These are phyloP conservation scores for Ambrosiella xylebori DNA, from an alignment of 2,329 filamentous ascomycete genomes.

Conservation along the genomic window DNA sequence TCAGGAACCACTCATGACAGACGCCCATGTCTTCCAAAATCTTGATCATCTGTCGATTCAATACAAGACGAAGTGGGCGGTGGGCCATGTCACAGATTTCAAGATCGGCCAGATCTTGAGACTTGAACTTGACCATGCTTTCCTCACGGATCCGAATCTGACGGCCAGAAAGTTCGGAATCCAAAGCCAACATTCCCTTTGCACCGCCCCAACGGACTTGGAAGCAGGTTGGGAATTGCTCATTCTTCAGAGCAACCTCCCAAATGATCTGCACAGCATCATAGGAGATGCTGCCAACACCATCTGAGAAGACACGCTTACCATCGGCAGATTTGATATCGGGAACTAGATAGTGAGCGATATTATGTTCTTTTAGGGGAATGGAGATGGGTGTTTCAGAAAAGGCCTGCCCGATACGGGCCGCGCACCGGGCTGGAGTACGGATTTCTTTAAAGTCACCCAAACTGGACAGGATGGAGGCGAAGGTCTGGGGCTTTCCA, in stretches of 20 bases:
- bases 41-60: constrained; percentile 73
- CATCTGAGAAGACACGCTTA: constrained; percentile 55
- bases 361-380: constrained; percentile 24
- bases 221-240: constrained; percentile 42
- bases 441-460: constrained; percentile 34
- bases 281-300: constrained; percentile 55
- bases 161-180: constrained; percentile 40
- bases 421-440: constrained; percentile 38
- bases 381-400: constrained; percentile 56
- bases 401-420: constrained; percentile 49
- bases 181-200: constrained; percentile 64
- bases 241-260: constrained; percentile 30
- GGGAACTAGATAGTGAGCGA: constrained; percentile 21
- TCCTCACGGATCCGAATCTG: constrained; percentile 41
- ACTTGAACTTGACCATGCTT: constrained; percentile 68
- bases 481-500: constrained; percentile 20
- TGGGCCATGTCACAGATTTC: constrained; percentile 57
- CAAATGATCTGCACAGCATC: constrained; percentile 44
- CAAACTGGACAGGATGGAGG: constrained; percentile 28
- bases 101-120: constrained; percentile 34
- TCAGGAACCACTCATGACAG: constrained; percentile 38
- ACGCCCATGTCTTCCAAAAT: constrained; percentile 67
- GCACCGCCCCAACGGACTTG: constrained; percentile 60
- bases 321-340: constrained; percentile 35
- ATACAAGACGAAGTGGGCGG: constrained; percentile 47